Conservation (phyloP, 768 basidiomycete species). For the Rhizopogon vesiculosus region DNA sequence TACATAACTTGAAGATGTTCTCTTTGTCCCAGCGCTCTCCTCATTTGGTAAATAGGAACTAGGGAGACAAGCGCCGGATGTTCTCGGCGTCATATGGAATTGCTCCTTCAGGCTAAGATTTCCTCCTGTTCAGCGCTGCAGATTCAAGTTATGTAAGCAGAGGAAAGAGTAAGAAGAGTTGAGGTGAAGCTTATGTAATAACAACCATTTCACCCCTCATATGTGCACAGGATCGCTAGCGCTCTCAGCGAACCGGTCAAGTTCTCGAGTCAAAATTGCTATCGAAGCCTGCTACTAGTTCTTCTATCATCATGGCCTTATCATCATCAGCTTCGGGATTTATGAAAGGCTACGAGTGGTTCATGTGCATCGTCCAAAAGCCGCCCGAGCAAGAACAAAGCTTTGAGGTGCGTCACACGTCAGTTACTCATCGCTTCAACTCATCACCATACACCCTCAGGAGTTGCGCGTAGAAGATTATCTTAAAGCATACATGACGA, state of each 20-base stretch:
- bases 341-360: neutral
- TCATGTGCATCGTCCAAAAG: neutral
- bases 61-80: no score
- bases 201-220: neutral
- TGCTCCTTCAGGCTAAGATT: no score
- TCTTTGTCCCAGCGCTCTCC: no score
- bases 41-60: no score
- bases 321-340: neutral
- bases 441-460: constrained; percentile 24
- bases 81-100: no score
- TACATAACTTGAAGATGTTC: no score
- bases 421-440: neutral
- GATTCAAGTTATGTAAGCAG: no score
- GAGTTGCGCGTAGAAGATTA: constrained; percentile 57
- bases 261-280: neutral
- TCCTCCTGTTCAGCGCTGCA: no score
- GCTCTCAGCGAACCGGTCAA: neutral
- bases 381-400: constrained; percentile 12
- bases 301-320: neutral
- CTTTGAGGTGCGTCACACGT: constrained; percentile 20
- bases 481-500: constrained; percentile 39
- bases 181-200: no score
- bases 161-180: no score
- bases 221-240: no score
- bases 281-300: neutral